Evolutionary conservation across 2,329 filamentous ascomycete species (phyloP).

Genomic region (Cyphellophora europaea): DNA sequence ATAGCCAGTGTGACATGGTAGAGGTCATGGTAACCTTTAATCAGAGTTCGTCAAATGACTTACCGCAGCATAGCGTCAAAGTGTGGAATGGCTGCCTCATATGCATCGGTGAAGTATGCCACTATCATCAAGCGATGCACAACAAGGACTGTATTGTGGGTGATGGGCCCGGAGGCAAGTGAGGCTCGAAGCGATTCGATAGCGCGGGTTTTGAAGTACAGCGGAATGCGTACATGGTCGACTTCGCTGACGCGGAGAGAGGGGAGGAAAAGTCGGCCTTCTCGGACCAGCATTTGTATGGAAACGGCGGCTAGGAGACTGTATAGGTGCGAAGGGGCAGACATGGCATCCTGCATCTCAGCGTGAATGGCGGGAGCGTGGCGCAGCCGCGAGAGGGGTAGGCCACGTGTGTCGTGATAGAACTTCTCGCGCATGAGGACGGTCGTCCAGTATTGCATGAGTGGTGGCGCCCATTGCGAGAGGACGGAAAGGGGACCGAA

Average conservation of each 20-base stretch:
- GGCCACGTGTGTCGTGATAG: slow-evolving; percentile 11
- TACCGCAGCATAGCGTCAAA: slow-evolving; percentile 13
- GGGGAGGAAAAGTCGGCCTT: slow-evolving; percentile 12
- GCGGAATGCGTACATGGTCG: slow-evolving; percentile 7
- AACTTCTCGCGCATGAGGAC: slow-evolving; percentile 13
- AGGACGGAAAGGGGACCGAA: slow-evolving; percentile 4
- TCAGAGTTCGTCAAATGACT: no score
- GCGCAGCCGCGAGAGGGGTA: slow-evolving; percentile 9
- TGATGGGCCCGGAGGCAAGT: slow-evolving; percentile 9
- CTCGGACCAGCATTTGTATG: slow-evolving; percentile 9
- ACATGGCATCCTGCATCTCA: slow-evolving; percentile 15
- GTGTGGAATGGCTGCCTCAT: slow-evolving; percentile 12
- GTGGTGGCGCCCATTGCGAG: slow-evolving; percentile 12
- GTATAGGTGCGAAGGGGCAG: slow-evolving; percentile 14
- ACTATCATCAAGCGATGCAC: slow-evolving; percentile 11
- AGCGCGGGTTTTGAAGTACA: slow-evolving; percentile 14
- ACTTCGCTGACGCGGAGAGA: slow-evolving; percentile 5
- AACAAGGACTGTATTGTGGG: slow-evolving; percentile 11
- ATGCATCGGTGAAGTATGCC: slow-evolving; percentile 4
- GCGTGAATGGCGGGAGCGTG: slow-evolving; percentile 12
- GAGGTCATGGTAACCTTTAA: no score
- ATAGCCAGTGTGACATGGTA: no score
- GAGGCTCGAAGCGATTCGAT: slow-evolving; percentile 10
- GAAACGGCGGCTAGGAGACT: slow-evolving; percentile 12
- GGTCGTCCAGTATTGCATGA: slow-evolving; percentile 13